Evolutionary conservation across 164 flowering plant species (phyloP), one percentile per base, ranked within the genome.

Genomic region (Nelumbo lutea): DNA sequence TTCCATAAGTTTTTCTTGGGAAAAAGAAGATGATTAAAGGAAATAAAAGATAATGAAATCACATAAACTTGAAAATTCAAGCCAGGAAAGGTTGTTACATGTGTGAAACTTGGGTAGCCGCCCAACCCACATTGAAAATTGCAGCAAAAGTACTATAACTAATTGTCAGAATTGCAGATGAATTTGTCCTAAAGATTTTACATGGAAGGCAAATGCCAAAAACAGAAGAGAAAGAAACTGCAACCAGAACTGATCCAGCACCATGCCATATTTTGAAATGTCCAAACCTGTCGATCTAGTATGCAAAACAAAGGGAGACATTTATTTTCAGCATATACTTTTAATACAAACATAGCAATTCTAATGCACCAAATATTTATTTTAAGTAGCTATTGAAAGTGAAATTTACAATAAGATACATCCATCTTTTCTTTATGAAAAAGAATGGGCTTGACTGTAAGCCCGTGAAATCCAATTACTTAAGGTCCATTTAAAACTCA

Each of bases 21-120:
- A 13, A 48, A 47, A 43, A 14, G 5, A 56, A 42, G 8, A 2
- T 45, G 13, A 42, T 13, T 9, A 61, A 38, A 51, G 41, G 42
- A 6, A 66, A 50, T 63, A 61, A 51, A 8, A 62, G 3, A 11
- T 57, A 39, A 64, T 59, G 44, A 46, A 55, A 9, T 15, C 48
- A 75, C 27, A 63, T 15, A 44, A 60, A 65, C 2, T 40, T 42
- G 61, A 11, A 59, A 60, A 5, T 42, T 15, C 44, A 39, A 64
- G n/a, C 38, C 65, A n/a, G 71, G 40, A 67, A 74, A 67, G 71
- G 10, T 74, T 5, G 61, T 82, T 87, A 94, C 97, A 94, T 91
- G 77, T 94, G 98, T 68, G 98, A 89, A 64, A 94, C 93, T 79
- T 94, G 98, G 72, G 96, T 82, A 70, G 91, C 95, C 78, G 98